These are phyloP conservation scores for Russula ochroleuca DNA, from an alignment of 768 basidiomycete genomes.

Conservation along the genomic window DNA sequence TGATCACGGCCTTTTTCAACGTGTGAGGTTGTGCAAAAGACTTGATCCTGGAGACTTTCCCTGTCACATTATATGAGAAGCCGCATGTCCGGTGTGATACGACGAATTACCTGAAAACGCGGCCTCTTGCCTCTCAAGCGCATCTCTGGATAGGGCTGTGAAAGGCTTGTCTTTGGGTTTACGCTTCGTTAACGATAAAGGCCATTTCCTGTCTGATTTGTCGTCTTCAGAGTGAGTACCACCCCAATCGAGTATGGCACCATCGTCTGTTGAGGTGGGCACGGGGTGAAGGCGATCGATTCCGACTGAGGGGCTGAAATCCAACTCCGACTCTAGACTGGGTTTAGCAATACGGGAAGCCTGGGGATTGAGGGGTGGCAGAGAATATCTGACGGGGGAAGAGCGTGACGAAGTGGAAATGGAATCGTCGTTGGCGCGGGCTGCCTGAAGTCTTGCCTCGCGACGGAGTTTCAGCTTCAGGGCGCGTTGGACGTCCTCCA, in stretches of 20 bases:
- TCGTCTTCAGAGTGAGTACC: constrained; percentile 52
- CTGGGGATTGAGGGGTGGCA: constrained; percentile 35
- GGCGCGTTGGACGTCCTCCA: constrained; percentile 77
- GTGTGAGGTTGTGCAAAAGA: constrained; percentile 49
- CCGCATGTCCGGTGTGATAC: not conserved
- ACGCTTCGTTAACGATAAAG: constrained; percentile 51
- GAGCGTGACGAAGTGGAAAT: constrained; percentile 31
- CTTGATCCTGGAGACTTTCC: constrained; percentile 54
- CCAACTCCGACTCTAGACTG: constrained; percentile 46
- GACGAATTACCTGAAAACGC: constrained; percentile 48
- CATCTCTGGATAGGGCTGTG: constrained; percentile 39
- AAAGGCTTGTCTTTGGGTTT: constrained; percentile 57
- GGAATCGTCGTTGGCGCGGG: constrained; percentile 25
- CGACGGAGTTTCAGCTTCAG: constrained; percentile 68
- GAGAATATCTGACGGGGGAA: constrained; percentile 26
- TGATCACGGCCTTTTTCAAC: constrained; percentile 58
- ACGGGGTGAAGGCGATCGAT: constrained; percentile 53
- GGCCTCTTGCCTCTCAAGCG: constrained; percentile 57
- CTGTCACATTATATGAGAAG: constrained; percentile 35
- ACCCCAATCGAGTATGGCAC: constrained; percentile 72
- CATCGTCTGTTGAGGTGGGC: constrained; percentile 64
- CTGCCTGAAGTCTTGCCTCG: constrained; percentile 54
- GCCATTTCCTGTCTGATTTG: constrained; percentile 57
- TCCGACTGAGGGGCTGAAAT: constrained; percentile 65
- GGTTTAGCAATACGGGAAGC: constrained; percentile 22